These are phyloP conservation scores for Coleophoma cylindrospora DNA, from an alignment of 2,329 filamentous ascomycete genomes.

Conservation along the genomic window DNA sequence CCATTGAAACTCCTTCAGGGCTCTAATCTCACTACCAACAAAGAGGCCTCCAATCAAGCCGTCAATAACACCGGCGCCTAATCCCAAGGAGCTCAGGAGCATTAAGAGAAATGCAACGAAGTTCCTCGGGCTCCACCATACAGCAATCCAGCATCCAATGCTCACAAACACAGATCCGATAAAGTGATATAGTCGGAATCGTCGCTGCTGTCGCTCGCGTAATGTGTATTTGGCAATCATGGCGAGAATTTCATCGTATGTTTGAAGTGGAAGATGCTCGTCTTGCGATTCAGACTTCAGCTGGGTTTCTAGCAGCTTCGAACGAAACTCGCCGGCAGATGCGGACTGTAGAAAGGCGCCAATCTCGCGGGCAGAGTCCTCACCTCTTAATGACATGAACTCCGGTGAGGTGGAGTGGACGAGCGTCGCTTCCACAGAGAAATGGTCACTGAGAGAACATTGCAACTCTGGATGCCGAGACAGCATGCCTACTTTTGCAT, in stretches of 20 bases:
- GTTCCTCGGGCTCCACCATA: conserved; percentile 79
- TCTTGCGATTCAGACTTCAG: conserved; percentile 11
- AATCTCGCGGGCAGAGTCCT: conserved; percentile 16
- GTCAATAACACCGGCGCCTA: conserved; percentile 74
- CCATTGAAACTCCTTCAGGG: conserved; percentile 88
- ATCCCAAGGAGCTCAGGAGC: conserved; percentile 70
- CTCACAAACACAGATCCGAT: conserved; percentile 59
- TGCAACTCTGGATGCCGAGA: conserved; percentile 73
- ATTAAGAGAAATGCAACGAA: conserved; percentile 78
- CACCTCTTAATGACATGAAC: conserved; percentile 10
- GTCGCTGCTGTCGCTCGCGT: conserved; percentile 69
- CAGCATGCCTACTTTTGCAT: conserved; percentile 72
- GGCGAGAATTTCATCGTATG: conserved; percentile 68
- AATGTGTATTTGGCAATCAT: conserved; percentile 63
- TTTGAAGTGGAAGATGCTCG: conserved; percentile 36
- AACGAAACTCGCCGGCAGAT: conserved; percentile 12
- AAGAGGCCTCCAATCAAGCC: conserved; percentile 85
- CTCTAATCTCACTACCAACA: conserved; percentile 75
- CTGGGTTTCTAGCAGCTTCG: conserved; percentile 11
- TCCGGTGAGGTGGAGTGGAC: conserved; percentile 15
- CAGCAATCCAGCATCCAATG: conserved; percentile 69
- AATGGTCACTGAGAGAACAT: conserved; percentile 92
- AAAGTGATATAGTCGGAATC: conserved; percentile 71
- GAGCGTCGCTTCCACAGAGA: conserved; percentile 81
- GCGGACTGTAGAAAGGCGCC: conserved; percentile 21